phyloP scores from a whole-genome alignment of 768 basidiomycete species.

The Cystofilobasidium bisporidii region DNA sequence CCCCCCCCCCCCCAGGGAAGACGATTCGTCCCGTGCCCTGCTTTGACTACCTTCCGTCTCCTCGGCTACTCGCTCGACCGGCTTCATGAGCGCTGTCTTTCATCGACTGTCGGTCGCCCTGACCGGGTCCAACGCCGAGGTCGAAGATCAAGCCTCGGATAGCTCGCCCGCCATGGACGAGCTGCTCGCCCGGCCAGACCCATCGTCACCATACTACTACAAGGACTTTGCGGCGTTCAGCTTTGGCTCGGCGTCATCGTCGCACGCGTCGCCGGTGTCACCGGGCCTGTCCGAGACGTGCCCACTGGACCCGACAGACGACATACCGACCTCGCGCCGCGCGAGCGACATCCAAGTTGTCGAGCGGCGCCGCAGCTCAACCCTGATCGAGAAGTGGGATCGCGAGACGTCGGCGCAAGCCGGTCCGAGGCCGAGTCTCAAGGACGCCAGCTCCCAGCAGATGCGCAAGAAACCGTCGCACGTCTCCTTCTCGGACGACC shows the following conservation, averaged over 20 bases:
- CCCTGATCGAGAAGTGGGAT: not conserved
- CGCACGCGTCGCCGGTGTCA: not conserved
- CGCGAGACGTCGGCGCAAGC: not conserved
- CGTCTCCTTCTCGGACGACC: constrained; percentile 4
- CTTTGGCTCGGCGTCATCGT: not conserved
- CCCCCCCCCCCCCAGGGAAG: too few species aligned
- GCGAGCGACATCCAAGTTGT: not conserved
- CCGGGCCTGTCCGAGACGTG: not conserved
- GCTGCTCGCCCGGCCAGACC: not conserved
- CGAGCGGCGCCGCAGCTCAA: not conserved
- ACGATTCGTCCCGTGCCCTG: not conserved
- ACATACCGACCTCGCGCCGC: not conserved
- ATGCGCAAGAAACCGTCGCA: constrained; percentile 2
- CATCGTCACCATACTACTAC: not conserved
- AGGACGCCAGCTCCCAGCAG: too few species aligned
- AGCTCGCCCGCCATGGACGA: not conserved
- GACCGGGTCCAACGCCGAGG: not conserved
- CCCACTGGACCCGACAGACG: not conserved
- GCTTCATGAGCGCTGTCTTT: not conserved
- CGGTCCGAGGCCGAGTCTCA: not conserved
- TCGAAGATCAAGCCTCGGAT: not conserved
- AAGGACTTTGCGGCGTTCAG: not conserved
- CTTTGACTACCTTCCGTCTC: not conserved
- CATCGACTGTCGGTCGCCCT: not conserved
- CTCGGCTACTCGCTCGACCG: not conserved